A percentile compares a stretch with the other conserved stretches of the same genome.
Evolutionary conservation across 2,329 filamentous ascomycete genomes (phyloP).

Genomic region (Ophiostoma sp.): DNA sequence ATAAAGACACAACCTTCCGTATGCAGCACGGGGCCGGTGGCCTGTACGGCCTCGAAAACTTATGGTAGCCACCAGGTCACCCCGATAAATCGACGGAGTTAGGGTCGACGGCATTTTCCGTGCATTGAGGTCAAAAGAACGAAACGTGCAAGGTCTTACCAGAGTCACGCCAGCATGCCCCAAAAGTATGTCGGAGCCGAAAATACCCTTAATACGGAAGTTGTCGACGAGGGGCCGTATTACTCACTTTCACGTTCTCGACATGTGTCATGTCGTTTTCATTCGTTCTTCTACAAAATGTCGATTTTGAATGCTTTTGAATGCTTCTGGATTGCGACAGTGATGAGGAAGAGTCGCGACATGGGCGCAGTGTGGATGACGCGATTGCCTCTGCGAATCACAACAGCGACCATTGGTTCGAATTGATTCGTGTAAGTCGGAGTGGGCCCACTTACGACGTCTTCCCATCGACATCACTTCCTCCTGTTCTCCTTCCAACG

Average conservation of each 20-base stretch:
- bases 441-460: background rate
- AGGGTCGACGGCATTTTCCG: too few relatives aligned
- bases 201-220: too few relatives aligned
- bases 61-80: too few relatives aligned
- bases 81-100: too few relatives aligned
- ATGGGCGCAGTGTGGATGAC: conserved; percentile 9
- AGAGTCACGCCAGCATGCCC: too few relatives aligned
- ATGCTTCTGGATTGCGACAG: background rate
- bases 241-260: background rate
- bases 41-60: too few relatives aligned
- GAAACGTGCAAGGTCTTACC: too few relatives aligned
- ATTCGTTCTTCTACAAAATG: background rate
- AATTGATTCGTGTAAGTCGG: background rate
- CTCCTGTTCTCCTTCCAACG: background rate
- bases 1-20: too few relatives aligned
- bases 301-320: background rate
- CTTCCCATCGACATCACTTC: too few relatives aligned
- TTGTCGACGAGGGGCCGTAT: too few relatives aligned
- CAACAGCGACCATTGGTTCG: conserved; percentile 10
- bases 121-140: too few relatives aligned
- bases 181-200: background rate
- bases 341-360: background rate
- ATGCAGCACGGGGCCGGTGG: too few relatives aligned
- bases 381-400: conserved; percentile 17
- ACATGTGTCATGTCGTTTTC: background rate